Conservation (phyloP, 345 rosid genomes). For the Pelargonium nanum region DNA sequence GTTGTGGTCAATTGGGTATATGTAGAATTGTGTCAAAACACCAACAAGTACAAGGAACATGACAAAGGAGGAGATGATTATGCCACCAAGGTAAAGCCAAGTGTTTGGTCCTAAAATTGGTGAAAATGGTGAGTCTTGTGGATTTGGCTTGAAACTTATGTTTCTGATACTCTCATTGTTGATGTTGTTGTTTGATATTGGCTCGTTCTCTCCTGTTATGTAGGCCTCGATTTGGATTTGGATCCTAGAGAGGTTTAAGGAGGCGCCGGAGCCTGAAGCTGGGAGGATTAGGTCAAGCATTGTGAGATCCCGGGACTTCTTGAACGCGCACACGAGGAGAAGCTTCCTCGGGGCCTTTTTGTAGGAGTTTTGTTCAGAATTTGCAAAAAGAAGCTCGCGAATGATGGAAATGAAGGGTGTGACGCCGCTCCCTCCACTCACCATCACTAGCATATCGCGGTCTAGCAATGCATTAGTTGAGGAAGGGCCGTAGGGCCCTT, state of each 20-base stretch:
- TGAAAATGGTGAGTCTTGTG: slow-evolving; percentile 40
- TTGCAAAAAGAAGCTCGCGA: slow-evolving; percentile 35
- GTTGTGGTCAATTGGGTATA: slow-evolving; percentile 48
- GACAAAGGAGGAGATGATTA: slow-evolving; percentile 53
- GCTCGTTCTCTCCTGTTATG: slow-evolving; percentile 47
- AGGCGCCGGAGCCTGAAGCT: slow-evolving; percentile 9
- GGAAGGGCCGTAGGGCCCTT: slow-evolving; percentile 60
- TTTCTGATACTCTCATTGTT: slow-evolving; percentile 17
- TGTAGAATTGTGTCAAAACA: slow-evolving; percentile 42
- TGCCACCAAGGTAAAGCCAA: slow-evolving; percentile 65
- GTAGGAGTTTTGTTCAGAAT: slow-evolving; percentile 8
- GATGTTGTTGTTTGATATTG: slow-evolving; percentile 4
- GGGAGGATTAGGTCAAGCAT: slow-evolving; percentile 69
- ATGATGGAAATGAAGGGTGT: slow-evolving; percentile 70
- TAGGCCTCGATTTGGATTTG: slow-evolving; percentile 52
- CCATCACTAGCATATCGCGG: slow-evolving; percentile 42
- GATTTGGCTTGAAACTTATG: slow-evolving; percentile 44
- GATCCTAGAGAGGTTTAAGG: slow-evolving; percentile 17
- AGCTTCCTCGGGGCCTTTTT: slow-evolving; percentile 37
- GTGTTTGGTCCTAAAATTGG: slow-evolving; percentile 52
- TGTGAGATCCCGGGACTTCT: slow-evolving; percentile 40
- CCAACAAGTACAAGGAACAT: slow-evolving; percentile 51
- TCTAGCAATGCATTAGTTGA: slow-evolving; percentile 15
- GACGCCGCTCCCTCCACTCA: slow-evolving; percentile 78
- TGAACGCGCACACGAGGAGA: slow-evolving; percentile 55